Conservation (phyloP, 352 stramenopile species). For the Pythium graminicola region DNA sequence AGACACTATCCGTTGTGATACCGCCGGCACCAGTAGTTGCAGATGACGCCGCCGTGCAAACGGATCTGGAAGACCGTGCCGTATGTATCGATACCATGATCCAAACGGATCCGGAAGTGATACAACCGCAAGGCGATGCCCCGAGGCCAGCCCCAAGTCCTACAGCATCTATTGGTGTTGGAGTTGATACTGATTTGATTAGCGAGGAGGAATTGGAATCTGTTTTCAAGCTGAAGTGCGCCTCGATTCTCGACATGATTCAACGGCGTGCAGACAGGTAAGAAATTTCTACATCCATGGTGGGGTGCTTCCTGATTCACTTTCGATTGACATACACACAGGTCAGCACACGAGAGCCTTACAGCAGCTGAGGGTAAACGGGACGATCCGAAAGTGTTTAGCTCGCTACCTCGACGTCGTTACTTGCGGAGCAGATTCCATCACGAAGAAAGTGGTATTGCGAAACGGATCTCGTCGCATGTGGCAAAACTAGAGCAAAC, state of each 20-base stretch:
- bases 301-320: too few relatives aligned
- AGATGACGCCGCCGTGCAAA: conserved; percentile 14
- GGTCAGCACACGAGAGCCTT: neutral
- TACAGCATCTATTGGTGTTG: conserved; percentile 4
- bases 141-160: neutral
- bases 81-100: conserved; percentile 9
- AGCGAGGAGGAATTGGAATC: conserved; percentile 1
- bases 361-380: neutral
- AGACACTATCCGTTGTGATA: neutral
- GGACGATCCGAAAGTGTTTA: conserved; percentile 18
- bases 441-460: conserved; percentile 39
- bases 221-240: conserved; percentile 6
- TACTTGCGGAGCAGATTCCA: conserved; percentile 44
- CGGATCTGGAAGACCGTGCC: neutral
- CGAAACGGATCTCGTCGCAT: conserved; percentile 32
- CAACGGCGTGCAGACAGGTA: conserved; percentile 4
- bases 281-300: neutral
- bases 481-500: conserved; percentile 39
- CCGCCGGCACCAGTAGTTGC: neutral
- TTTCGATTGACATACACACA: too few relatives aligned
- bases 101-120: conserved; percentile 14
- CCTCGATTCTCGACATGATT: neutral
- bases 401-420: conserved; percentile 34
- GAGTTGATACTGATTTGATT: conserved; percentile 1
- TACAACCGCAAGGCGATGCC: neutral